A percentile compares a stretch with the other conserved stretches of the same genome.
Conservation (phyloP, 805 yeast genomes). For the Sugiyamaella americana region DNA sequence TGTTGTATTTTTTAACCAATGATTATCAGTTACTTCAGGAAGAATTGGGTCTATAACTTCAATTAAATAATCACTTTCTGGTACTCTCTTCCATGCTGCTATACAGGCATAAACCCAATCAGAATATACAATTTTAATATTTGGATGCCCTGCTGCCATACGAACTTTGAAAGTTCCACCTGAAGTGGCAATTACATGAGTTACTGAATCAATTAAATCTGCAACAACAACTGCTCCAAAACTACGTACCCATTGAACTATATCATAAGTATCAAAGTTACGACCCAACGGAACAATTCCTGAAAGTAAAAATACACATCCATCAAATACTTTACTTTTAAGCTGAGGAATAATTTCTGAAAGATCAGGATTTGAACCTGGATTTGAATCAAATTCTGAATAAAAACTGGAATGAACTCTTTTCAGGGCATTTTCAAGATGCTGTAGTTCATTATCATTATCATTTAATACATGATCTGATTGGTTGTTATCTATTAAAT, state of each 20-base stretch:
- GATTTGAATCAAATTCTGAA: slow-evolving; percentile 34
- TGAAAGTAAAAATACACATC: slow-evolving; percentile 67
- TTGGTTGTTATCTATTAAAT: neutral
- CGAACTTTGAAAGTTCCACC: slow-evolving; percentile 81
- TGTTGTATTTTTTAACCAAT: slow-evolving; percentile 19
- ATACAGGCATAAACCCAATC: slow-evolving; percentile 90
- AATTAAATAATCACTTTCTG: slow-evolving; percentile 54
- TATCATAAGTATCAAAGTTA: slow-evolving; percentile 66
- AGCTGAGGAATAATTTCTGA: slow-evolving; percentile 50
- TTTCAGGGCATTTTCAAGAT: slow-evolving; percentile 55
- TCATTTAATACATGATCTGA: slow-evolving; percentile 54
- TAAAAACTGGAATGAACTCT: slow-evolving; percentile 67
- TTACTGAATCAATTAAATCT: slow-evolving; percentile 65
- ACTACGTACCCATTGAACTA: slow-evolving; percentile 85
- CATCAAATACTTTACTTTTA: slow-evolving; percentile 62
- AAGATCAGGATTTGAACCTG: slow-evolving; percentile 24
- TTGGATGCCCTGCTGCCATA: slow-evolving; percentile 57
- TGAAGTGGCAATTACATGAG: slow-evolving; percentile 81
- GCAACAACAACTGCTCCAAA: slow-evolving; percentile 84
- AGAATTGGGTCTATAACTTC: slow-evolving; percentile 14
- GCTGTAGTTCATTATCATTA: slow-evolving; percentile 70
- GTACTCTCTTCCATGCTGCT: slow-evolving; percentile 66
- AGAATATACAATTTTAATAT: slow-evolving; percentile 74
- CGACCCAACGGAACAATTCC: slow-evolving; percentile 88
- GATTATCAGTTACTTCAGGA: slow-evolving; percentile 14